Base-by-base conservation (phyloP, 192 early-diverging fungal species). In the Glomus cerebriforme region DNA sequence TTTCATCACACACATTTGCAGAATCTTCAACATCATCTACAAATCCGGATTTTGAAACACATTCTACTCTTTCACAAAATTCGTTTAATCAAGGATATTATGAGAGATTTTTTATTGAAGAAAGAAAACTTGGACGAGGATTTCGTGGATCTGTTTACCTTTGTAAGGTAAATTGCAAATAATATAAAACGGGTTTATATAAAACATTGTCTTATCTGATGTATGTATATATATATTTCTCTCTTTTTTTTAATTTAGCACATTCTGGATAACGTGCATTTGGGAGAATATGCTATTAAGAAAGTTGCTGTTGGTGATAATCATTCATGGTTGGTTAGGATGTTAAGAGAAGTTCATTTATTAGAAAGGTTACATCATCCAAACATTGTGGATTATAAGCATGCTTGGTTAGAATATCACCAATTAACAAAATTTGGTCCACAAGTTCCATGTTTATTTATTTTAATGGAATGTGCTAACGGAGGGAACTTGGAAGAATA, bases 1-100 rank as follows among this genome's bases (percentile, higher is more conserved):
- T 39, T 43, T 43, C 39, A 43, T 43, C 49, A 54, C 17, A 54
- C 4, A 1, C 17, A 0, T 54, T 54, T 54, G 19, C 49, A 54
- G 49, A 54, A 60, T 12, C 47, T 69, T 31, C 49, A 60, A 8
- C 49, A 79, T 3, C 86, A 89, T 79, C 13, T 17, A 31, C 4
- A 31, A 13, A 31, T 12, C 13, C 63, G 6, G 10, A 12, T 65
- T 7, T 31, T n/a, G 66, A 68, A 68, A 9, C 22, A 39, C 29
- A n/a, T 68, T 37, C 66, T n/a, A 35, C 35, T 7, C 85, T 96
- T 6, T 87, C 90, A 2, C 86, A 84, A 1, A 85, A 87, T 67
- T 89, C 93, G 12, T 95, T 97, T 78, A 99, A 99, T 79, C 94
- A 97, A 76, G 97, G 97, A 7, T 99, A 99, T 81, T 99, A 99